Evolutionary conservation across 108 stramenopile species (phyloP), one percentile per base, ranked within the genome.

Genomic region (Fragilaria radians): DNA sequence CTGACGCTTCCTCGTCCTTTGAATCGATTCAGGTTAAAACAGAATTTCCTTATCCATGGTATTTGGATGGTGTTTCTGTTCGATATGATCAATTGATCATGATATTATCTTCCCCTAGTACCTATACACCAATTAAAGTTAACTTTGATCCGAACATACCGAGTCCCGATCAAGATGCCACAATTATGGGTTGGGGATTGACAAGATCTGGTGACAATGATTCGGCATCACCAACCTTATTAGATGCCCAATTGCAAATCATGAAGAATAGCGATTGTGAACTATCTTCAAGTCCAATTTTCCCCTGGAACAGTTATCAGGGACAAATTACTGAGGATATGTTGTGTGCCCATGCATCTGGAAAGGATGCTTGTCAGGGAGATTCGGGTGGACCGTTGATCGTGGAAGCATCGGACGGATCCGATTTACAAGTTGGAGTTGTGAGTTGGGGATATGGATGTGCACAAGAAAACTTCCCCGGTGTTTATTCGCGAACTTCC

Each of bases 401-500:
- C 36, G 52, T 46, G 25, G 31, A 58, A 23, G 19, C 54, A 9
- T n/a, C n/a, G n/a, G 50, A 21, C 5, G 54, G 31, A 28, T 32
- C 53, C 11, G 61, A 73, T 32, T 14, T 60, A 18, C 71, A 67
- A 62, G 70, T 77, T 9, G 73, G 71, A 45, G 61, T 74, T 5
- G 64, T 77, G 9, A 27, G 47, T 28, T 81, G 58, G 62, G 72
- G 64, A 34, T 52, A 55, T 28, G 71, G 69, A 32, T 76, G 68
- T 51, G 71, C 68, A 19, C 14, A 59, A 24, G 31, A 54, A 0
- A 46, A 48, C 5, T 61, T 68, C 36, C 73, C 80, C 19, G 80
- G 80, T 21, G 82, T 84, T 1, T 88, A 88, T 58, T 52, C 83
- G 5, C 68, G 81, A 17, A 57, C 81, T n/a, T 69, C 73, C 29